Evolutionary conservation across 2,329 filamentous ascomycete species (phyloP).

Genomic region (Akanthomyces muscarius): DNA sequence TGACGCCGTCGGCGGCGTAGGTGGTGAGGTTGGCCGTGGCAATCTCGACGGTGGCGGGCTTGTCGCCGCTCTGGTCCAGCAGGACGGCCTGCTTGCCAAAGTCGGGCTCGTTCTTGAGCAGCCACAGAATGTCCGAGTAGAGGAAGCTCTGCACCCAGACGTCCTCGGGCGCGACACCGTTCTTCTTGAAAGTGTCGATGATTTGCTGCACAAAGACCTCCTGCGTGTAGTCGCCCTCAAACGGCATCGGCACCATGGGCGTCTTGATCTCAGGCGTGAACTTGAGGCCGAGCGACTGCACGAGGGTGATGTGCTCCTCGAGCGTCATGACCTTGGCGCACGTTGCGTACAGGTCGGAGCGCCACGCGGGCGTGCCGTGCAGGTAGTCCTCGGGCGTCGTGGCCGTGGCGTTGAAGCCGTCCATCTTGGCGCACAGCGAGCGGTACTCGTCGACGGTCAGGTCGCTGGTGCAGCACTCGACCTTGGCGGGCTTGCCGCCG

Average conservation of each 20-base stretch:
- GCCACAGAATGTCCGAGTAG: conserved; percentile 62
- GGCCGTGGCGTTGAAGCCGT: conserved; percentile 56
- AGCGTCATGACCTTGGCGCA: conserved; percentile 61
- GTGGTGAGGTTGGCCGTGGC: conserved; percentile 53
- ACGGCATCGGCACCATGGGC: conserved; percentile 67
- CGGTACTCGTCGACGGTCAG: conserved; percentile 66
- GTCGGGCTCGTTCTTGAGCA: conserved; percentile 57
- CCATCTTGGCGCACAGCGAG: conserved; percentile 67
- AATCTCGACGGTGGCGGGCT: conserved; percentile 44
- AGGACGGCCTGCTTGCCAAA: conserved; percentile 61
- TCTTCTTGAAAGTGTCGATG: conserved; percentile 54
- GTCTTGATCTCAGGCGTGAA: conserved; percentile 68
- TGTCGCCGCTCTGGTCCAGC: conserved; percentile 60
- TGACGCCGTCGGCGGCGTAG: conserved; percentile 55
- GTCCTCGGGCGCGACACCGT: conserved; percentile 48
- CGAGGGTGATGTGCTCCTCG: conserved; percentile 58
- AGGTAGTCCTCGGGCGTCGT: conserved; percentile 56
- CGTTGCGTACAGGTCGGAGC: conserved; percentile 61
- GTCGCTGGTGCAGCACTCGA: conserved; percentile 68
- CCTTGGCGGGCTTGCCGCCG: conserved; percentile 48
- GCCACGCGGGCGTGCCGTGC: conserved; percentile 55
- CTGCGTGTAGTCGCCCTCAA: conserved; percentile 60
- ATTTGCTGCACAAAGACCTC: conserved; percentile 61
- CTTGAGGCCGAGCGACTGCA: conserved; percentile 54
- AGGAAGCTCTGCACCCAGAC: conserved; percentile 64